Percentiles rank a stretch among this genome's conserved stretches.
Conservation (phyloP, 1,284 basidiomycete genomes). For the Grifola frondosa region DNA sequence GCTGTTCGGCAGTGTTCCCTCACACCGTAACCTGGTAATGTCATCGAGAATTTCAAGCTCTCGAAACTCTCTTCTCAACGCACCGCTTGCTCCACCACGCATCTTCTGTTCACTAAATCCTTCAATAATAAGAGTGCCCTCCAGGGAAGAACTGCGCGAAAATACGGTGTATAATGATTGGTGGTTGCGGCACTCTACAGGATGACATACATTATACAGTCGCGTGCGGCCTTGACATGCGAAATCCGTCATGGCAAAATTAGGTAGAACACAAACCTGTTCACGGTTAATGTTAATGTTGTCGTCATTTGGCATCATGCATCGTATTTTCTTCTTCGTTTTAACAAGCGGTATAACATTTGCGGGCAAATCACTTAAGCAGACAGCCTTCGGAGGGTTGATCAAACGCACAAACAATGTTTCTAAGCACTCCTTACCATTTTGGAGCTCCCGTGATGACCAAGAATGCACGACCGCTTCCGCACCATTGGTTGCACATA, state of each 20-base stretch:
- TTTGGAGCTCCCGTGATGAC: slow-evolving; percentile 14
- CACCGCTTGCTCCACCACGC: slow-evolving; percentile 13
- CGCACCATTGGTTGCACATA: slow-evolving; percentile 41
- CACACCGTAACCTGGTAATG: slow-evolving; percentile 28
- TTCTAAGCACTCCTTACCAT: slow-evolving; percentile 24
- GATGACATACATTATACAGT: slow-evolving; percentile 12
- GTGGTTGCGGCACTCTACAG: slow-evolving; percentile 7
- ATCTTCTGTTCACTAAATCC: slow-evolving; percentile 28
- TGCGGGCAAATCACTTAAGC: slow-evolving; percentile 31
- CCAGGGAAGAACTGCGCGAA: slow-evolving; percentile 16
- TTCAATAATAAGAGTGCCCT: slow-evolving; percentile 35
- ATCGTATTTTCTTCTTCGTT: slow-evolving; percentile 9
- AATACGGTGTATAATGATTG: slow-evolving; percentile 18
- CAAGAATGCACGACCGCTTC: slow-evolving; percentile 34
- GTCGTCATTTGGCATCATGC: slow-evolving; percentile 28
- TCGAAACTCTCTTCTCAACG: slow-evolving; percentile 31
- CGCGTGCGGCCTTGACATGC: slow-evolving; percentile 18
- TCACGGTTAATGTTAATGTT: slow-evolving; percentile 4
- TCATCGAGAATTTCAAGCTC: slow-evolving; percentile 36
- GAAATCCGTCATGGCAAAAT: no score
- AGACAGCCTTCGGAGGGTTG: slow-evolving; percentile 28
- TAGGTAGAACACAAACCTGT: slow-evolving; percentile 17
- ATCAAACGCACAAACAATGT: slow-evolving; percentile 35
- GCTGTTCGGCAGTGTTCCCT: slow-evolving; percentile 23
- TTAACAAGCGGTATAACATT: slow-evolving; percentile 38